Evolutionary conservation across 495 filamentous ascomycete species (phyloP), one percentile per base, ranked within the genome.

Genomic region (Aspergillus asperescens): DNA sequence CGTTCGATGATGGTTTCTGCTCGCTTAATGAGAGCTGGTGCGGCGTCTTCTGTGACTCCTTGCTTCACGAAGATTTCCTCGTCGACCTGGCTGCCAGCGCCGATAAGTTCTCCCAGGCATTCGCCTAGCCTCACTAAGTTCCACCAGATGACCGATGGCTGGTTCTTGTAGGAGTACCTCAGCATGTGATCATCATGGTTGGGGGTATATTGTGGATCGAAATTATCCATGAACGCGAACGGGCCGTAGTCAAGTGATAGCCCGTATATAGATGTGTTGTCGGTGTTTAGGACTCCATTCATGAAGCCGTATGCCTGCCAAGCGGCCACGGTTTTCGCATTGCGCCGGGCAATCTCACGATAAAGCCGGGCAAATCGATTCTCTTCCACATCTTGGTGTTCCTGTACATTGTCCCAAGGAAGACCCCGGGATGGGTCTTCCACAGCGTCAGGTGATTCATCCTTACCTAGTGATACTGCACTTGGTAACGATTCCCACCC

Each of bases 301-400:
- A 92, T 96, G 70, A 98, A 98, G 10, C 87, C 93, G 69, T 95
- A 96, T 18, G 88, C 88, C 69, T 98, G 93, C 93, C 93, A 98
- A 49, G 83, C 81, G 9, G 93, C 93, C 1, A 96, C 91, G 0
- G 88, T 95, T 34, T 81, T 77, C 0, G 93, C 93, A 61, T 96
- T 98, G 39, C 87, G 80, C 1, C 88, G 84, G 13, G 82, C 82
- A 43, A 98, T 86, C 59, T 94, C 90, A 43, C 93, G 81, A 66
- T 95, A 98, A 7, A 97, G 77, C 9, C 89, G 78, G 4, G 85
- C 77, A 66, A 89, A 98, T 28, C 92, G 80, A 61, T 97, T 98
- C 60, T 95, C 86, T 55, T 84, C 81, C 3, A 77, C 61, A 1
- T 78, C 82, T 25, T 74, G 52, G n/a, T 78, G 72, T 5, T 85